Evolutionary conservation across 2,329 filamentous ascomycete genomes (phyloP), one percentile per base, ranked within the genome.

Genomic region (Aspergillus eucalypticola): DNA sequence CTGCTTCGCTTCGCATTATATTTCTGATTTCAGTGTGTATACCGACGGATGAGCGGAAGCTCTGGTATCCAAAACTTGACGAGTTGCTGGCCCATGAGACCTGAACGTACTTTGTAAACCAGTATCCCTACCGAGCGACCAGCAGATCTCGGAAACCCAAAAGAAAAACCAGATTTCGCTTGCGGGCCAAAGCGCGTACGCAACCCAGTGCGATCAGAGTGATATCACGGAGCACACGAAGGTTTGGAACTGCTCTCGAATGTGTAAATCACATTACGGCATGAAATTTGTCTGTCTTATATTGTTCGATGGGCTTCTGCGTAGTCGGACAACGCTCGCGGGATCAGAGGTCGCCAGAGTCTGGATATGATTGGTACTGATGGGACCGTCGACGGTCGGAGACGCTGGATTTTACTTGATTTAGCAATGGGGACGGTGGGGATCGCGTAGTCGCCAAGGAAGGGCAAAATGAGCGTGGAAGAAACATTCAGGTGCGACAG

Each of bases 181-280:
- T 55, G 53, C 53, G 39, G 53, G 53, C 44, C 39, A 44, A 35
- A 29, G 53, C 53, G 29, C 52, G 13, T 44, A 55, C 53, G 53
- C 42, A 55, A 55, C 27, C n/a, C 44, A 38, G 23, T 55, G 17
- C 39, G 39, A 55, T 29, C 39, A 32, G 53, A 17, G 42, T 55
- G 53, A 55, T 42, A 55, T 55, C 53, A 55, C 35, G 4, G 11
- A 8, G 38, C n/a, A 27, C 23, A 8, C 25, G 23, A 27, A 29
- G 23, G 7, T 54, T 44, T 44, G 39, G 7, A 19, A 32, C 23
- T 55, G 41, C 21, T 15, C 5, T 15, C 23, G 4, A 11, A 32
- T n/a, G 23, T 11, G 39, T 46, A 21, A 29, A 55, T 44, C 42
- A 4, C 41, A 44, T 42, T 32, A 54, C 25, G 19, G 38, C 17